Base-by-base conservation (phyloP, 345 rosid species). In the Eucalyptus pumila region DNA sequence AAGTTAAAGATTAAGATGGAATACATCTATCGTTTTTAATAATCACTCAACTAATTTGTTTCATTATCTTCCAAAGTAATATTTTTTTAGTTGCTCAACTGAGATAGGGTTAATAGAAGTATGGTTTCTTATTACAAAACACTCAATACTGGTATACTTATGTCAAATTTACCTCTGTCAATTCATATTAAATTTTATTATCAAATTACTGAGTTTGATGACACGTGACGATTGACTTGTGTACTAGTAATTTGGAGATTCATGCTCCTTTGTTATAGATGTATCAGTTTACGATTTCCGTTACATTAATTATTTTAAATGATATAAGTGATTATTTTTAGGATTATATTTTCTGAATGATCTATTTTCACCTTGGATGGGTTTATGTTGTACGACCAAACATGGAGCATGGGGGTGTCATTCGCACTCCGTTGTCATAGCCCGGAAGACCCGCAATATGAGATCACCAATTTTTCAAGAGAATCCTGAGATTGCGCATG, bases 101-200 rank as follows among this genome's bases (percentile, higher is more conserved):
- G 23, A 56, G 56, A 52, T 24, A 7, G 7, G 56, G 23, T 16
- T 52, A 19, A 52, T 52, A 52, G 9, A 52, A 52, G 10, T 52
- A 52, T 52, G 56, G 0, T 52, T 52, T 52, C 56, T 0, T 52
- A 52, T 52, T 52, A 52, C 56, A 52, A 52, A 52, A 52, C 1
- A 52, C 2, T 52, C 10, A 19, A 52, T 0, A 52, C 2, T 0
- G 2, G 0, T 52, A 52, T 52, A 52, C 0, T 0, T 7, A 3
- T 52, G 10, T 52, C 0, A 52, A 52, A 19, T 52, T 52, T 19
- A 52, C 4, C 0, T 52, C 0, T 0, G 7, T 19, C 7, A 17
- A 1, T 52, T 52, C 0, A 0, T 51, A 0, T 17, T 17, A 51
- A 17, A 51, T 17, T 51, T 51, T 51, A 1, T 0, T 51, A 1